Percentiles rank a stretch among this genome's conserved stretches.
Conservation (phyloP, 2,329 filamentous ascomycete species). For the Clonostachys sp. region DNA sequence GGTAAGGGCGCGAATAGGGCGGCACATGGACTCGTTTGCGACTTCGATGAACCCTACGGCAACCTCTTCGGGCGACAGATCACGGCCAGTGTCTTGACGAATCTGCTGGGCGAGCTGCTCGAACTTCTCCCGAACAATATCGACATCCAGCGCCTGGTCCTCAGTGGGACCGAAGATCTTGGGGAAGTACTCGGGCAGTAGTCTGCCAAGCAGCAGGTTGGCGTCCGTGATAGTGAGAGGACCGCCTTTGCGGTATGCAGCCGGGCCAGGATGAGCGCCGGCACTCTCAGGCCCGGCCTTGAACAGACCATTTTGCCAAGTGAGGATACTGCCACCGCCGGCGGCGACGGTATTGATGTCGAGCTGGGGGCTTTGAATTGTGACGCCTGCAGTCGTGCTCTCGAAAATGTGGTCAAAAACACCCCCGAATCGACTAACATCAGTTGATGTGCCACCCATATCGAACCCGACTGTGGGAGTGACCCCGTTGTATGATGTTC, state of each 20-base stretch:
- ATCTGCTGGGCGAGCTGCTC: slow-evolving; percentile 28
- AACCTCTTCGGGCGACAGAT: slow-evolving; percentile 23
- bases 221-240: slow-evolving; percentile 71
- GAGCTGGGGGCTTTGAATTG: slow-evolving; percentile 65
- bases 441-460: slow-evolving; percentile 64
- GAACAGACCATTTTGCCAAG: slow-evolving; percentile 65
- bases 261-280: slow-evolving; percentile 65
- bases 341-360: slow-evolving; percentile 67
- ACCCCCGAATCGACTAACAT: slow-evolving; percentile 65
- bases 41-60: slow-evolving; percentile 72
- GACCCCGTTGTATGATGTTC: slow-evolving; percentile 61
- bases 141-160: slow-evolving; percentile 42
- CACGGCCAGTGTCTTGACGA: slow-evolving; percentile 25
- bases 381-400: slow-evolving; percentile 64
- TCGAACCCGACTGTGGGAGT: slow-evolving; percentile 51
- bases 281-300: slow-evolving; percentile 69
- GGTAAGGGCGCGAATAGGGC: slow-evolving; percentile 70
- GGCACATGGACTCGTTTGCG: slow-evolving; percentile 72
- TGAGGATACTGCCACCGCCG: slow-evolving; percentile 46
- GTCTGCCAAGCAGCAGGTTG: slow-evolving; percentile 61
- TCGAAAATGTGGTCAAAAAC: slow-evolving; percentile 69
- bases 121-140: slow-evolving; percentile 28
- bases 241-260: slow-evolving; percentile 65
- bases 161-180: slow-evolving; percentile 68
- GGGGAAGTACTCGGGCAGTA: slow-evolving; percentile 56